Evolutionary conservation across 495 filamentous ascomycete species (phyloP).

Genomic region (Lindgomyces ingoldianus): DNA sequence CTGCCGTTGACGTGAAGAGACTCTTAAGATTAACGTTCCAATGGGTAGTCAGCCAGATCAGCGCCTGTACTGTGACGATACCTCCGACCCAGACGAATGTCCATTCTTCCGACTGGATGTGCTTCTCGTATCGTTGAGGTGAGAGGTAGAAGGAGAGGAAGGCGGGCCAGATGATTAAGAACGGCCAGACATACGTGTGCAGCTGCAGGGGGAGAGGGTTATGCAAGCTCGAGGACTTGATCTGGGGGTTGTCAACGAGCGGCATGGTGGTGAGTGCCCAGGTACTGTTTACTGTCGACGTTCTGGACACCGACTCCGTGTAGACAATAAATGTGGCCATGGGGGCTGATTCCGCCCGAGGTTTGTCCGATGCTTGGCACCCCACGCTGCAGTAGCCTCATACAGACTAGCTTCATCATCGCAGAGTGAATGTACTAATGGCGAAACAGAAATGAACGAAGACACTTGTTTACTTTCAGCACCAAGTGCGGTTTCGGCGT

Average conservation of each 20-base stretch:
- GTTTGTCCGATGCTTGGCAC: not conserved
- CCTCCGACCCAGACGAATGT: conserved; percentile 89
- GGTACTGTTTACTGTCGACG: not conserved
- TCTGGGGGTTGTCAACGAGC: conserved; percentile 89
- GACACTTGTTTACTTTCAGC: too few species aligned
- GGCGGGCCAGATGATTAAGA: conserved; percentile 82
- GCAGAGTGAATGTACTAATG: too few species aligned
- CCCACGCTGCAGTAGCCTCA: not conserved
- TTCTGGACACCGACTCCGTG: not conserved
- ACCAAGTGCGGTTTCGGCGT: too few species aligned
- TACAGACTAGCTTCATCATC: too few species aligned
- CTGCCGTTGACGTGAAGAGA: conserved; percentile 75
- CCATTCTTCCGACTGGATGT: conserved; percentile 90
- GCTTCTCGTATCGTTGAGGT: conserved; percentile 77
- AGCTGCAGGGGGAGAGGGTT: conserved; percentile 78
- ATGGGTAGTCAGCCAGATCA: conserved; percentile 93
- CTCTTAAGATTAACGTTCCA: conserved; percentile 90
- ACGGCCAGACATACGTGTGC: conserved; percentile 91
- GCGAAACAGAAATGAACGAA: too few species aligned
- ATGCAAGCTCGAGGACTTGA: conserved; percentile 82
- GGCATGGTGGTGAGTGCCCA: conserved; percentile 45
- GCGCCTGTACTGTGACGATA: conserved; percentile 82
- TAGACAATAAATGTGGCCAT: not conserved
- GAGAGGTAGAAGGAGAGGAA: conserved; percentile 86
- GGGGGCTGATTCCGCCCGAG: not conserved